Evolutionary conservation across 1,284 basidiomycete species (phyloP).

Genomic region (Blastosporella zonata): DNA sequence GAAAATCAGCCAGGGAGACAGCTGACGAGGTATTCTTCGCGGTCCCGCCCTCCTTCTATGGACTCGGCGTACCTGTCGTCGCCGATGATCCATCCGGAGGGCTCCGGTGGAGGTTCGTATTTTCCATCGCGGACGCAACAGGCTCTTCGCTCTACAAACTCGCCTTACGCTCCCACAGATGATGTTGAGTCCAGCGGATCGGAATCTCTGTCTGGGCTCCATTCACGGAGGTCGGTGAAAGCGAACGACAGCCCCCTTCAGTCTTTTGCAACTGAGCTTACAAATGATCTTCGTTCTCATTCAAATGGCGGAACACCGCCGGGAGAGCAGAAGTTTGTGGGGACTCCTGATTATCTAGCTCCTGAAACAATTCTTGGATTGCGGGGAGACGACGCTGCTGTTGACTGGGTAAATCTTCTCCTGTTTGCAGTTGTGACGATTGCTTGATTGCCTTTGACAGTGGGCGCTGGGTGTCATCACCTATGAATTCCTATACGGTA

Average conservation of each 20-base stretch:
- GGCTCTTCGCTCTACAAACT: conserved; percentile 54
- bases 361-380: conserved; percentile 96
- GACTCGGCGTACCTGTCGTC: conserved; percentile 80
- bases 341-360: conserved; percentile 95
- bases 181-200: conserved; percentile 86
- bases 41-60: conserved; percentile 76
- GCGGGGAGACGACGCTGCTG: conserved; percentile 91
- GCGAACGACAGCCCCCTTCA: conserved; percentile 72
- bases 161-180: conserved; percentile 72
- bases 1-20: conserved; percentile 63
- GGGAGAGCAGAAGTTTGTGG: conserved; percentile 91
- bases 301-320: conserved; percentile 64
- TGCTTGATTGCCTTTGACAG: conserved; percentile 34
- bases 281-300: conserved; percentile 74
- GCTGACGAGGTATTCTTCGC: conserved; percentile 60
- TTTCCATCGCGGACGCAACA: conserved; percentile 66
- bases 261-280: conserved; percentile 79
- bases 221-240: conserved; percentile 49
- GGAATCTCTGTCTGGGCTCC: conserved; percentile 64
- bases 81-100: conserved; percentile 60
- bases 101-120: conserved; percentile 70
- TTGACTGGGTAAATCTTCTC: conserved; percentile 81
- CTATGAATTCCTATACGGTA: conserved; percentile 97
- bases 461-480: conserved; percentile 99
- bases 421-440: conserved; percentile 4